Conservation (phyloP, 768 basidiomycete species). For the Phaeotremella fagi region DNA sequence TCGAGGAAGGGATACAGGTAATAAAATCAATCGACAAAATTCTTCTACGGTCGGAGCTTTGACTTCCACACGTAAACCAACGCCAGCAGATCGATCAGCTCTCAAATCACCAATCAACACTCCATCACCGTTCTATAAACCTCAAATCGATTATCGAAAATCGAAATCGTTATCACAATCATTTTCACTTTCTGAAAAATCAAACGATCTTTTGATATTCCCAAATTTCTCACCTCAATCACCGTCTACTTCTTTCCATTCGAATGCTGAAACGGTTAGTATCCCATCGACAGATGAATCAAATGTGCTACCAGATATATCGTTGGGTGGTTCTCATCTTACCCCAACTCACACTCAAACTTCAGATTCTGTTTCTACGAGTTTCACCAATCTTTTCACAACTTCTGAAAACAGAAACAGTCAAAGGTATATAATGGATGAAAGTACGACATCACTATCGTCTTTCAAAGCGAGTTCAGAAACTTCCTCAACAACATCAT, state of each 20-base stretch:
- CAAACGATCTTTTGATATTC: too few species aligned
- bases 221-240: not conserved
- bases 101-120: not conserved
- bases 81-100: not conserved
- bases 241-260: not conserved
- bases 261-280: not conserved
- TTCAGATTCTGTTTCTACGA: not conserved
- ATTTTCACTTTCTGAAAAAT: too few species aligned
- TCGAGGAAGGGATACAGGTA: not conserved
- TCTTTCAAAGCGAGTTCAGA: not conserved
- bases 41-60: not conserved
- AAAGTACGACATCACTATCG: too few species aligned
- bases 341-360: not conserved
- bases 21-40: not conserved
- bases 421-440: too few species aligned
- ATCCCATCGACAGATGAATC: not conserved
- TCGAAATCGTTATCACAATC: too few species aligned
- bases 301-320: not conserved
- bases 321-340: too few species aligned
- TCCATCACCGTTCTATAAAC: not conserved
- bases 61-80: not conserved
- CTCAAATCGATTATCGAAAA: not conserved
- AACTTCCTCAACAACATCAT: not conserved
- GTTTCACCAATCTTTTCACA: slow-evolving; percentile 1
- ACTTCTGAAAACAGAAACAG: too few species aligned